Evolutionary conservation across 495 filamentous ascomycete genomes (phyloP), one percentile per base, ranked within the genome.

Genomic region (Trichoderma asperelloides): DNA sequence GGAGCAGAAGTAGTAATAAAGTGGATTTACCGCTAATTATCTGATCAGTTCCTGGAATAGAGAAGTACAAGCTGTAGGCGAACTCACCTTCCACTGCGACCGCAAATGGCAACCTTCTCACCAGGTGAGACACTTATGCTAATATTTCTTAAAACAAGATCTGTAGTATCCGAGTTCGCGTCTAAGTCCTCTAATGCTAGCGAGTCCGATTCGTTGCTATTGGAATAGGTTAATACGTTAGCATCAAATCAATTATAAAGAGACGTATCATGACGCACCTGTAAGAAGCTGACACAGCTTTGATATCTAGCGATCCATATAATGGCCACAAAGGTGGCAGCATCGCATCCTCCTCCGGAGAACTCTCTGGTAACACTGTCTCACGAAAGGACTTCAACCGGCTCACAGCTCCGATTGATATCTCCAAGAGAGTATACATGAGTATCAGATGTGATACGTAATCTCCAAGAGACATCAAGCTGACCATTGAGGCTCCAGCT

Each of bases 41-140:
- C 7, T 18, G 18, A 18, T 45, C 18, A 45, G 41, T 5, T 15
- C 13, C 5, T 45, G 3, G 18, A 18, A 18, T 11, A 45, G 41
- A 45, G 41, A 18, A 40, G 39, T 45, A 45, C 12, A 45, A 3
- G 12, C 41, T 16, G 13, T 45, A 18, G 11, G 12, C 41, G 2
- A 12, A 12, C 41, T 45, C 12, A 45, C 41, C 41, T 45, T 45
- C 75, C 75, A 12, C 71, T 76, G n/a, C 75, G 74, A 4, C 75
- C 75, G 60, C 75, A 78, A 49, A 88, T 85, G 27, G 79, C 83
- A 33, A 88, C 74, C 66, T 87, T 87, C 72, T 88, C 80, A 15
- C 86, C 87, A 4, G 81, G 75, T 6, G 75, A 65, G 47, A 89
- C 80, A 13, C 76, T 72, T 0, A 88, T 68, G 16, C 78, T 82